Evolutionary conservation across 306 rosid genomes (phyloP).

Genomic region (Casuarina equisetifolia): DNA sequence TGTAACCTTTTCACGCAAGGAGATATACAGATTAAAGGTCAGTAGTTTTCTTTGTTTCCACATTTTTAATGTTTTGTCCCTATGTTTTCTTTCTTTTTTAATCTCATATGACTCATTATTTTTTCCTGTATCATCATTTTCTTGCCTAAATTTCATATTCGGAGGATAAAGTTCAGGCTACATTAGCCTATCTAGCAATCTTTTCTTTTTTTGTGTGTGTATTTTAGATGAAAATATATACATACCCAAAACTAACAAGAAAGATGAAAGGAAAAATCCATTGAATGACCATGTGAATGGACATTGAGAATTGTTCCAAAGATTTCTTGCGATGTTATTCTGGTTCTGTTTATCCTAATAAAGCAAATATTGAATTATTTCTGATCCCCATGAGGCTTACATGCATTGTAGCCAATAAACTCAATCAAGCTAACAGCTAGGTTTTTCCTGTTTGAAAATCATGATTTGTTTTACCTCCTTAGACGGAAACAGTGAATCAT

Average conservation of each 20-base stretch:
- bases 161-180: background rate
- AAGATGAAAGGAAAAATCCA: background rate
- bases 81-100: slow-evolving; percentile 13
- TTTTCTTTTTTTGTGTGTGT: background rate
- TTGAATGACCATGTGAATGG: background rate
- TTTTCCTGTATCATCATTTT: slow-evolving; percentile 12
- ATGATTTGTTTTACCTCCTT: background rate
- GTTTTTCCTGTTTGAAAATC: slow-evolving; percentile 4
- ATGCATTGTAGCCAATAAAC: background rate
- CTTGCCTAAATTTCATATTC: slow-evolving; percentile 3
- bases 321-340: background rate
- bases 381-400: background rate
- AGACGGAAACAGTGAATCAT: background rate
- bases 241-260: background rate
- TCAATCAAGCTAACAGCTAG: slow-evolving; percentile 15
- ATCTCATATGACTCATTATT: background rate
- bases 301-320: background rate
- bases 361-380: background rate
- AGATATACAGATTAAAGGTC: slow-evolving; percentile 76
- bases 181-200: background rate
- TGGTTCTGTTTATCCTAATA: slow-evolving; percentile 14
- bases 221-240: background rate
- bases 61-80: slow-evolving; percentile 2
- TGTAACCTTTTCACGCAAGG: slow-evolving; percentile 77
- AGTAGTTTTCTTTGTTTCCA: slow-evolving; percentile 21